Conservation (phyloP, 768 basidiomycete genomes). For the Termitomyces sp. region DNA sequence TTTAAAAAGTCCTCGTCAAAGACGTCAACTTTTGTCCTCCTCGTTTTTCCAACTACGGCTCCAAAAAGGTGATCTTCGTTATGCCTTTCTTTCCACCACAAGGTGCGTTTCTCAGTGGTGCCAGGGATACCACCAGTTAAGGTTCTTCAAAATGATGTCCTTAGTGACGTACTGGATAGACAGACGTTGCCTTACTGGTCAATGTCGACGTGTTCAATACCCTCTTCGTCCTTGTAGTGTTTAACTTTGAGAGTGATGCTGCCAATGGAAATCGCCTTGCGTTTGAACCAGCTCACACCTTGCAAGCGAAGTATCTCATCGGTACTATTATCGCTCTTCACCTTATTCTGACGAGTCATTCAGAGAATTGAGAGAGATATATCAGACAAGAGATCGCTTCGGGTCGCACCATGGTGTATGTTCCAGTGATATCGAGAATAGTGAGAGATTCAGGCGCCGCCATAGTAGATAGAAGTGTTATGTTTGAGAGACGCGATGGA, state of each 20-base stretch:
- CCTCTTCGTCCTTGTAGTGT: conserved; percentile 59
- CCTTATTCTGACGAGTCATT: conserved; percentile 52
- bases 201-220: conserved; percentile 64
- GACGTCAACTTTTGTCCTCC: conserved; percentile 46
- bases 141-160: conserved; percentile 21
- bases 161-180: neutral
- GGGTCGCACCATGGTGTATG: conserved; percentile 53
- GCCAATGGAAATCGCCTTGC: conserved; percentile 55
- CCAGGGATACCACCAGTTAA: conserved; percentile 61
- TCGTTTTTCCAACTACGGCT: conserved; percentile 47
- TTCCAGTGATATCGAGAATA: conserved; percentile 59
- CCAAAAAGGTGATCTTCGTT: conserved; percentile 66
- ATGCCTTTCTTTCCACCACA: conserved; percentile 53
- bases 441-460: conserved; percentile 60
- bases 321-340: conserved; percentile 50
- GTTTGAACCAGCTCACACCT: conserved; percentile 70
- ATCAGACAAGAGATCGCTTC: neutral
- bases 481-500: neutral
- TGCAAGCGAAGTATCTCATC: conserved; percentile 68
- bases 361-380: neutral
- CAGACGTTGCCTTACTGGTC: conserved; percentile 36
- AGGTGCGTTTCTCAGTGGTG: conserved; percentile 51
- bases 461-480: conserved; percentile 37
- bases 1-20: conserved; percentile 43
- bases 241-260: conserved; percentile 60